phyloP scores from a whole-genome alignment of 2,329 filamentous ascomycete species.

The Arthroderma sp. region DNA sequence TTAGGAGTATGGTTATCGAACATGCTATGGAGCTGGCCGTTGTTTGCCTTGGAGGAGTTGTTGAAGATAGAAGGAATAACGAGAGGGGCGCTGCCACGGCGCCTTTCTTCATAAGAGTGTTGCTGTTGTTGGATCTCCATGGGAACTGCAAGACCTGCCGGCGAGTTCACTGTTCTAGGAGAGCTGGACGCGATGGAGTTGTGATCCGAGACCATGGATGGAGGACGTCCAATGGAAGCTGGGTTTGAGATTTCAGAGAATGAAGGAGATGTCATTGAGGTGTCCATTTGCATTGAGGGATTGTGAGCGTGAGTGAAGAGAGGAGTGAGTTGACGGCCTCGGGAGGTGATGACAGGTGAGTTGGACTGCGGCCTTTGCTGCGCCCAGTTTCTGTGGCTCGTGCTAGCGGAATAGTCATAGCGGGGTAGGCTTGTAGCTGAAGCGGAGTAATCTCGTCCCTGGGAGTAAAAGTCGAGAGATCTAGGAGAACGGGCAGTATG shows the following conservation, averaged over 20 bases:
- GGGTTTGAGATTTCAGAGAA: constrained; percentile 49
- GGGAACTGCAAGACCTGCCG: constrained; percentile 27
- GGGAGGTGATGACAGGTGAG: constrained; percentile 5
- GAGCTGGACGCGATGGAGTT: constrained; percentile 51
- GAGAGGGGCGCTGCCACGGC: constrained; percentile 19
- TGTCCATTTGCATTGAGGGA: constrained; percentile 32
- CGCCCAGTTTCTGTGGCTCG: neutral
- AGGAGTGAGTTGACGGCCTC: constrained; percentile 20
- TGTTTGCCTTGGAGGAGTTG: neutral
- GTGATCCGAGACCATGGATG: constrained; percentile 58
- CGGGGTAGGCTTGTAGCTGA: too few species aligned
- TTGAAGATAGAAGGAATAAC: constrained; percentile 9
- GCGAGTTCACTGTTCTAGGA: constrained; percentile 33
- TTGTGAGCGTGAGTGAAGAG: constrained; percentile 23
- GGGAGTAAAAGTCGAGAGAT: too few species aligned
- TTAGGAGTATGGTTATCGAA: neutral
- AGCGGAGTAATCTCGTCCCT: too few species aligned
- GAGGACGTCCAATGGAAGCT: constrained; percentile 44
- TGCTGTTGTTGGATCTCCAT: constrained; percentile 30
- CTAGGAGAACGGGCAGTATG: too few species aligned
- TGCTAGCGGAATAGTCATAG: too few species aligned
- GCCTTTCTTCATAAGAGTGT: constrained; percentile 18
- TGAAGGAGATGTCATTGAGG: constrained; percentile 51
- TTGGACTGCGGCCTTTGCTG: neutral
- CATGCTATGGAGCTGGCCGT: neutral